A percentile compares a stretch with the other conserved stretches of the same genome.
Evolutionary conservation across 225 moss, liverwort and hornwort species (phyloP).

Genomic region (Polytrichum formosum): DNA sequence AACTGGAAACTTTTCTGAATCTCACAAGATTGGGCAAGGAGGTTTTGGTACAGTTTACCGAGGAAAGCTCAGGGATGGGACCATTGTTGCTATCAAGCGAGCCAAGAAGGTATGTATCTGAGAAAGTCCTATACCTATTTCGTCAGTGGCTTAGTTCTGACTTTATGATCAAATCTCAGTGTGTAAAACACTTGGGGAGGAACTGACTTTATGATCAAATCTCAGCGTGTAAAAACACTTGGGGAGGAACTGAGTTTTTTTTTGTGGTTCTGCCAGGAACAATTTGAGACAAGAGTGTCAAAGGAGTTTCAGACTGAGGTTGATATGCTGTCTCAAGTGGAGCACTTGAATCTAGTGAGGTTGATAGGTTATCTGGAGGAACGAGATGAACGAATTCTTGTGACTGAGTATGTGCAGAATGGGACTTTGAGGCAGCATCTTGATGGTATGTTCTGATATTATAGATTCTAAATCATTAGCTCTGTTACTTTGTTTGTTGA

Average conservation of each 20-base stretch:
- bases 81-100: constrained; percentile 83
- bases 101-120: constrained; percentile 78
- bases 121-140: neutral
- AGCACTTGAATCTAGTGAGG: constrained; percentile 80
- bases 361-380: constrained; percentile 73
- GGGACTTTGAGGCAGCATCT: constrained; percentile 82
- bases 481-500: too few species aligned
- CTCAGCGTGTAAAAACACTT: neutral
- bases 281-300: constrained; percentile 63
- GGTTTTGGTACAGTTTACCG: constrained; percentile 90
- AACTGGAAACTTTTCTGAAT: constrained; percentile 83
- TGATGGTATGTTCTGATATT: constrained; percentile 45
- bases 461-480: too few species aligned
- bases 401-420: constrained; percentile 78
- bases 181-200: neutral
- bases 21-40: constrained; percentile 91
- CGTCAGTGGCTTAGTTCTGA: too few species aligned
- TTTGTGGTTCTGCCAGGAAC: constrained; percentile 45
- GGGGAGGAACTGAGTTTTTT: constrained; percentile 10
- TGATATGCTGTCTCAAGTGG: constrained; percentile 71
- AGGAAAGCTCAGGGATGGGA: constrained; percentile 82
- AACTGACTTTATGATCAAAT: constrained; percentile 11
- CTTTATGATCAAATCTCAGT: neutral
- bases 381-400: constrained; percentile 69
- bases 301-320: constrained; percentile 76